phyloP scores from a whole-genome alignment of 2,329 filamentous ascomycete genomes.

The Cladosporium sp. region DNA sequence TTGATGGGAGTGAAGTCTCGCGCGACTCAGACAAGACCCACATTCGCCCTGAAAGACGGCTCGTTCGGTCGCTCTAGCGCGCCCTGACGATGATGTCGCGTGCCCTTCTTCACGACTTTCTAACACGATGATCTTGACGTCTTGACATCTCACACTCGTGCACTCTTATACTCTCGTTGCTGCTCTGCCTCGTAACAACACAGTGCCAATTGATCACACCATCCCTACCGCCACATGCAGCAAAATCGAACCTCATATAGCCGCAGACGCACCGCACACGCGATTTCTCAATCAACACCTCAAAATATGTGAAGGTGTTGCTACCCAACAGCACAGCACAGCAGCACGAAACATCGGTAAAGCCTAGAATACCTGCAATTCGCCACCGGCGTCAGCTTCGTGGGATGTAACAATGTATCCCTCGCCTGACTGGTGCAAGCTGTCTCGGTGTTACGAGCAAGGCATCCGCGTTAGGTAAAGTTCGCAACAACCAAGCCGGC shows the following conservation, averaged over 20 bases:
- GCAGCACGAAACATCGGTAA: neutral
- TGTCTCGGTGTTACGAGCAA: neutral
- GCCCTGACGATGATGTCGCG: neutral
- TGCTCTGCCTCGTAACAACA: neutral
- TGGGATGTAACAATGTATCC: slow-evolving; percentile 6
- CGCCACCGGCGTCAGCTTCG: slow-evolving; percentile 6
- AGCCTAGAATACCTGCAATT: neutral
- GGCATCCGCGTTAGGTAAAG: neutral
- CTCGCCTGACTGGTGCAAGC: neutral
- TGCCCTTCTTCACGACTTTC: neutral
- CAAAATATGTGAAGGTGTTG: neutral
- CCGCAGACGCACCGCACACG: neutral
- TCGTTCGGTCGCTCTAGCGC: slow-evolving; percentile 9
- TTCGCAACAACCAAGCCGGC: neutral
- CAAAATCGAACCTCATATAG: neutral
- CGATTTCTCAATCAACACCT: neutral
- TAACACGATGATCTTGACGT: neutral
- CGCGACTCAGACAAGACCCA: slow-evolving; percentile 11
- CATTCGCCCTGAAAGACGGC: slow-evolving; percentile 6
- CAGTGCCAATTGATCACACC: neutral
- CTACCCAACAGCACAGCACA: neutral
- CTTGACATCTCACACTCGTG: neutral
- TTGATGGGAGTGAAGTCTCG: slow-evolving; percentile 5
- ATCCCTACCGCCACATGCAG: neutral
- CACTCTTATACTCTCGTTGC: neutral